Conservation (phyloP, 148 eudicot species). For the Euryodendron excelsum region DNA sequence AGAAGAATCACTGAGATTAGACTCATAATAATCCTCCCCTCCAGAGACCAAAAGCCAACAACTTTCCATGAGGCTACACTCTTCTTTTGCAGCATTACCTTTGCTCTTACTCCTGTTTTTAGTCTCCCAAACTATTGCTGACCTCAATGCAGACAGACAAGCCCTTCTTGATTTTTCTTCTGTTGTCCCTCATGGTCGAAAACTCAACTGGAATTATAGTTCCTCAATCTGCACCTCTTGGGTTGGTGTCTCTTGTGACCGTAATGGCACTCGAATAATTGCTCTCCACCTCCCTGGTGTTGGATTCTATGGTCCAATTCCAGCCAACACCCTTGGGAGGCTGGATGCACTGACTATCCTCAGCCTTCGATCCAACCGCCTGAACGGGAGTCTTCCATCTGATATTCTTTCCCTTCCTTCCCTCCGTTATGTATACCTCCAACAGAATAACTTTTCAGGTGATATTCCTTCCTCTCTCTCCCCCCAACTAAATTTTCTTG, state of each 20-base stretch:
- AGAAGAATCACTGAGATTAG: background rate
- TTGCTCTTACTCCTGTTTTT: constrained; percentile 29
- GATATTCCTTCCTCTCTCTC: constrained; percentile 64
- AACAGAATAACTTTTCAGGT: constrained; percentile 70
- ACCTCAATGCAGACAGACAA: constrained; percentile 55
- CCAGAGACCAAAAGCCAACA: constrained; percentile 10
- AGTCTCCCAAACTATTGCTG: constrained; percentile 34
- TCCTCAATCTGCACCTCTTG: constrained; percentile 66
- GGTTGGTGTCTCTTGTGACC: constrained; percentile 75
- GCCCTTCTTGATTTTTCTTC: constrained; percentile 79
- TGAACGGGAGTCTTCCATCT: constrained; percentile 63
- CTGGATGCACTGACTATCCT: constrained; percentile 51
- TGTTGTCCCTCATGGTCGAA: constrained; percentile 61
- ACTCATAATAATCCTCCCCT: constrained; percentile 2
- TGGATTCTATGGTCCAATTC: constrained; percentile 72
- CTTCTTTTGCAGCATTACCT: constrained; percentile 20
- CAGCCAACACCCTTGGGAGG: constrained; percentile 60
- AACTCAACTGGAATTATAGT: constrained; percentile 63
- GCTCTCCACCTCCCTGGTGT: constrained; percentile 72
- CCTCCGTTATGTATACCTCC: constrained; percentile 60
- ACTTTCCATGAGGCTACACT: constrained; percentile 47
- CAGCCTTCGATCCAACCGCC: constrained; percentile 72
- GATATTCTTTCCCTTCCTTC: constrained; percentile 69
- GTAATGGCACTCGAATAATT: constrained; percentile 44
- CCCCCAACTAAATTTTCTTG: constrained; percentile 46